phyloP scores from a whole-genome alignment of 2,329 filamentous ascomycete genomes.

The Myriosclerotinia duriaeana region DNA sequence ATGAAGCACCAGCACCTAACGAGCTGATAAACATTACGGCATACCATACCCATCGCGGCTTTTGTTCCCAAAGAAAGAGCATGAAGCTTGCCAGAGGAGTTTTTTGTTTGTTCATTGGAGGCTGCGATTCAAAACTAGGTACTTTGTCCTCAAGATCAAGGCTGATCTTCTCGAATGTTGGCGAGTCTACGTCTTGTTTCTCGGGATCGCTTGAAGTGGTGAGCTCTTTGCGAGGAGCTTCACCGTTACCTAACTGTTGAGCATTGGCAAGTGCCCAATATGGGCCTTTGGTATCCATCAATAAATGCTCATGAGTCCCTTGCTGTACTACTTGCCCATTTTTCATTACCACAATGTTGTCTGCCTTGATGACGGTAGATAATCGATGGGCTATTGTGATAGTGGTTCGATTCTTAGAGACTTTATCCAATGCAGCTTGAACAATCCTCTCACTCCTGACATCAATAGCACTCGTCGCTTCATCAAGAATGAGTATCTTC shows the following conservation, averaged over 20 bases:
- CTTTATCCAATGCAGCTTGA: slow-evolving; percentile 77
- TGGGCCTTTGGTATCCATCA: slow-evolving; percentile 56
- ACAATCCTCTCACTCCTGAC: slow-evolving; percentile 89
- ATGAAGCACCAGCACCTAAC: slow-evolving; percentile 34
- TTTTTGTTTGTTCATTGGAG: neutral
- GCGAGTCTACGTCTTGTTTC: neutral
- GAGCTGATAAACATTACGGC: slow-evolving; percentile 11
- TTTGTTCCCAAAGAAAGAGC: slow-evolving; percentile 37
- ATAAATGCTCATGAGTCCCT: slow-evolving; percentile 70
- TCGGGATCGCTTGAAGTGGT: neutral
- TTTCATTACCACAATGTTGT: slow-evolving; percentile 79
- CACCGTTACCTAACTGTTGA: slow-evolving; percentile 48
- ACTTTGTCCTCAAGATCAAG: neutral
- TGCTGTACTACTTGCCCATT: slow-evolving; percentile 71
- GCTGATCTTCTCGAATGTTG: slow-evolving; percentile 10
- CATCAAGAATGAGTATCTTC: slow-evolving; percentile 58
- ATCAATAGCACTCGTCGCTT: slow-evolving; percentile 67
- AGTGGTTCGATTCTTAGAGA: slow-evolving; percentile 81
- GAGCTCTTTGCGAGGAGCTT: neutral
- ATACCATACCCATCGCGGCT: slow-evolving; percentile 17
- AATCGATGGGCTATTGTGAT: slow-evolving; percentile 90
- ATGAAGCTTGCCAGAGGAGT: slow-evolving; percentile 11
- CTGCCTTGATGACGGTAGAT: slow-evolving; percentile 86
- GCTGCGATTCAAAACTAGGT: neutral
- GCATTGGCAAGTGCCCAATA: slow-evolving; percentile 67